Conservation (phyloP, 2,329 filamentous ascomycete species). For the Hirsutella minnesotensis region DNA sequence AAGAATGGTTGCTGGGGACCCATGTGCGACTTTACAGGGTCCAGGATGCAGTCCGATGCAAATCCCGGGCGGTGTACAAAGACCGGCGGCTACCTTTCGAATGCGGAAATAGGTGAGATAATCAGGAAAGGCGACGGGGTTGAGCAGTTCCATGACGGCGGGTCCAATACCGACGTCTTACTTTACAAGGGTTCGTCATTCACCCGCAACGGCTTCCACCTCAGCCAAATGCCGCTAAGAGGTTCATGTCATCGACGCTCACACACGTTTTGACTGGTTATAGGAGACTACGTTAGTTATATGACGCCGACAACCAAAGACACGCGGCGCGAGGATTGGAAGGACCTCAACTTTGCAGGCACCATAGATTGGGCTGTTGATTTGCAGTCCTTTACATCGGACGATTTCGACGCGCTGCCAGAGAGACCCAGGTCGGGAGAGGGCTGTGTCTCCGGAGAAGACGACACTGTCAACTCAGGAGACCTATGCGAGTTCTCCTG, state of each 20-base stretch:
- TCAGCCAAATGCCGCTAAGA: background rate
- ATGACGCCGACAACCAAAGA: background rate
- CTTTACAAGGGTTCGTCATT: constrained; percentile 4
- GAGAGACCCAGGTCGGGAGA: background rate
- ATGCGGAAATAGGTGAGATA: constrained; percentile 13
- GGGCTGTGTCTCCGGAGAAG: background rate
- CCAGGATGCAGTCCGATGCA: constrained; percentile 7
- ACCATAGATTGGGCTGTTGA: constrained; percentile 3
- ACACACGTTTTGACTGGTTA: background rate
- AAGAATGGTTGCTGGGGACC: constrained; percentile 9
- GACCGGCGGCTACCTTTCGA: constrained; percentile 14
- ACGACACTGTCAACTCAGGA: background rate
- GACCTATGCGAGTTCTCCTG: background rate
- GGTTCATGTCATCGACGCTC: background rate
- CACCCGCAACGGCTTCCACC: too few relatives aligned
- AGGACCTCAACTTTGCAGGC: constrained; percentile 2
- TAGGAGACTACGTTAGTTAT: background rate
- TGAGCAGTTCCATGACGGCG: background rate
- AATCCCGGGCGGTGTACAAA: constrained; percentile 12
- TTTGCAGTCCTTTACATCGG: background rate
- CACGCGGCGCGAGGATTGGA: background rate
- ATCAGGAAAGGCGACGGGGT: background rate
- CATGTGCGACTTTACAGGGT: constrained; percentile 10
- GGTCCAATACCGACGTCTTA: constrained; percentile 2
- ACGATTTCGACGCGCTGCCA: background rate